A percentile compares a stretch with the other conserved stretches of the same genome.
These are phyloP conservation scores for Cyclospora cayetanensis DNA, from an alignment of 169 alveolate genomes.

Conservation along the genomic window DNA sequence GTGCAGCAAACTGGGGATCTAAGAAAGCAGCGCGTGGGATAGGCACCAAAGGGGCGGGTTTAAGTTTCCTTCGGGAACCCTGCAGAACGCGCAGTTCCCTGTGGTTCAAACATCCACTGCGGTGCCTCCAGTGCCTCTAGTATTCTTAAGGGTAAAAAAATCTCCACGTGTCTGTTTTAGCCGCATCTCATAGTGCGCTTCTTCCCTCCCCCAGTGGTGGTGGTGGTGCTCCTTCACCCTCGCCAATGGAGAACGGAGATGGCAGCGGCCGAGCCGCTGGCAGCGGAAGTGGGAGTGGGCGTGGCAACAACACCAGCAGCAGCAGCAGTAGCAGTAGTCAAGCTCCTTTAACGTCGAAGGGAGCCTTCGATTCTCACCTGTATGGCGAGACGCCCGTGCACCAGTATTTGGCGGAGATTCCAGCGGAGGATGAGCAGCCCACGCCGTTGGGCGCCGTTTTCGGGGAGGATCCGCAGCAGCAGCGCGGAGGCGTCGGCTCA, in stretches of 20 bases:
- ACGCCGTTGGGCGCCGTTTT: slow-evolving; percentile 26
- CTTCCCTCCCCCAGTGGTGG: no score
- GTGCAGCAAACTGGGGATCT: no score
- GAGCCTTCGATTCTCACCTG: slow-evolving; percentile 68
- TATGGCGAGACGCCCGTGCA: slow-evolving; percentile 72
- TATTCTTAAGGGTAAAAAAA: no score
- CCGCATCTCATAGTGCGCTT: no score
- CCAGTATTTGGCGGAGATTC: slow-evolving; percentile 67
- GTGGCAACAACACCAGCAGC: slow-evolving; percentile 46
- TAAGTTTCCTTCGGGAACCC: no score
- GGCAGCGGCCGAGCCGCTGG: slow-evolving; percentile 19
- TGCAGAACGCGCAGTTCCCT: no score
- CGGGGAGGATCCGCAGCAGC: slow-evolving; percentile 6
- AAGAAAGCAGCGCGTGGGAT: no score
- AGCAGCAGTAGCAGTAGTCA: slow-evolving; percentile 29
- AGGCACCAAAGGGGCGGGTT: no score
- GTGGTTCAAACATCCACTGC: no score
- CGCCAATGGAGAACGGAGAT: slow-evolving; percentile 52
- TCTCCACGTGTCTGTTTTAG: no score
- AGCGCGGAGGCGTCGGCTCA: slow-evolving; percentile 34
- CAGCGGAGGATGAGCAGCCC: slow-evolving; percentile 66
- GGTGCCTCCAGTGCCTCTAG: no score
- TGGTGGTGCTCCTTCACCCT: background rate
- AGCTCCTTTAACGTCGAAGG: slow-evolving; percentile 30
- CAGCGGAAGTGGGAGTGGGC: slow-evolving; percentile 12